Percentiles rank a stretch among this genome's conserved stretches.
phyloP scores from a whole-genome alignment of 495 filamentous ascomycete genomes.

The Aspergillus nanangensis region DNA sequence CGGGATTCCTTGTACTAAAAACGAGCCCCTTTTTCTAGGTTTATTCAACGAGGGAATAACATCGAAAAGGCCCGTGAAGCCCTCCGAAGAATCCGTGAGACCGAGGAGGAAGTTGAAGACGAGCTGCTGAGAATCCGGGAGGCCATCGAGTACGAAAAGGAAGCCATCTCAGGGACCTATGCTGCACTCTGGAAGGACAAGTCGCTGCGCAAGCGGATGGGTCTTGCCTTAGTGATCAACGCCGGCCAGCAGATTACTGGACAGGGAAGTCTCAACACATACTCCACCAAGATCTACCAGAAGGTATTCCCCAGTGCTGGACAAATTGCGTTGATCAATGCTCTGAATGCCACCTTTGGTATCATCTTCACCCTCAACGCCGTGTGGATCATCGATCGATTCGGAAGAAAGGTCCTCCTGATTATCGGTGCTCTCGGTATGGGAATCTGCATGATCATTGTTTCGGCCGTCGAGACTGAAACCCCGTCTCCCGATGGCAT shows the following conservation, averaged over 20 bases:
- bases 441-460: constrained; percentile 63
- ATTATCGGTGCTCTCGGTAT: constrained; percentile 69
- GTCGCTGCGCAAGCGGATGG: constrained; percentile 54
- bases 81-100: constrained; percentile 48
- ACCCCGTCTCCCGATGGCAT: constrained; percentile 45
- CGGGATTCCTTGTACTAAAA: background rate
- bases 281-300: constrained; percentile 61
- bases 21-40: constrained; percentile 19
- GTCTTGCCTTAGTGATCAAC: constrained; percentile 51
- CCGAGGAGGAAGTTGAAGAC: constrained; percentile 54
- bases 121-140: constrained; percentile 54
- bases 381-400: constrained; percentile 63
- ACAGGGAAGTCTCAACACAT: constrained; percentile 58
- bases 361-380: constrained; percentile 64
- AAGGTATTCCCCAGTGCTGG: constrained; percentile 51
- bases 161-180: constrained; percentile 53
- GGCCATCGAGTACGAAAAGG: constrained; percentile 58
- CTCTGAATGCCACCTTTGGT: constrained; percentile 64
- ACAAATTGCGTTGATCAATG: constrained; percentile 64
- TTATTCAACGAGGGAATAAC: constrained; percentile 47
- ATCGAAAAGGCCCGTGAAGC: constrained; percentile 50
- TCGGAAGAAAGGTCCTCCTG: constrained; percentile 66
- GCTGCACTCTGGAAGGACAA: constrained; percentile 57
- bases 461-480: constrained; percentile 58
- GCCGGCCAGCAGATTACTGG: constrained; percentile 60